Evolutionary conservation across 176 grass and related monocot genomes (phyloP).

Genomic region (Thalia dealbata): DNA sequence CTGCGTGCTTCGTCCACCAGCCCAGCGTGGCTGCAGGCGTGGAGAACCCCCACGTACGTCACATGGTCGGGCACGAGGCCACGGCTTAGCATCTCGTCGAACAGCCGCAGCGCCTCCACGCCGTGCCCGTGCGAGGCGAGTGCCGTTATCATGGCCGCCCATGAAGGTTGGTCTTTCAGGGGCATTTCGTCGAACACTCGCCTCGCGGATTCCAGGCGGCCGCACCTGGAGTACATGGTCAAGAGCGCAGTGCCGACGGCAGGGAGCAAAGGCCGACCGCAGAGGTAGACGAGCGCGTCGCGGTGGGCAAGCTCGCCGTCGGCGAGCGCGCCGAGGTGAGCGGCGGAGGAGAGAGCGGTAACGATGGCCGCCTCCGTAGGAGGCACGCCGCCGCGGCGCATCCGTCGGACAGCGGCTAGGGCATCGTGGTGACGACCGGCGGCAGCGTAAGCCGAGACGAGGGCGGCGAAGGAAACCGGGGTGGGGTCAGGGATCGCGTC

Average conservation of each 20-base stretch:
- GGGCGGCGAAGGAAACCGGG: conserved; percentile 13
- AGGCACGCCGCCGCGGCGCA: not conserved
- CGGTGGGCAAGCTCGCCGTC: conserved; percentile 13
- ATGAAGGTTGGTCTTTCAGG: not conserved
- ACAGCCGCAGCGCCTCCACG: conserved; percentile 11
- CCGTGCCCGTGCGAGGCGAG: conserved; percentile 17
- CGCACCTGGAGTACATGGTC: conserved; percentile 8
- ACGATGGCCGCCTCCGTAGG: conserved; percentile 15
- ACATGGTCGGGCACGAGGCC: conserved; percentile 11
- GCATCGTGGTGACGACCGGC: not conserved
- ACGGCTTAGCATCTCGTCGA: conserved; percentile 13
- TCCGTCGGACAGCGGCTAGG: not conserved
- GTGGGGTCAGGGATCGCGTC: not conserved
- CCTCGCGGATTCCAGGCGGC: not conserved
- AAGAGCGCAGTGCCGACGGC: conserved; percentile 15
- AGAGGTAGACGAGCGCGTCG: not conserved
- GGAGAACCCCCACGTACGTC: conserved; percentile 16
- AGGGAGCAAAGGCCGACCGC: not conserved
- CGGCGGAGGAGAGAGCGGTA: conserved; percentile 13
- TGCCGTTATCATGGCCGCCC: conserved; percentile 13
- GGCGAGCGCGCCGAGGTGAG: conserved; percentile 5
- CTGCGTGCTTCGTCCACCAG: conserved; percentile 14
- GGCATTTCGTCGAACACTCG: conserved; percentile 14
- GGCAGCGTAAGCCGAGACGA: conserved; percentile 3
- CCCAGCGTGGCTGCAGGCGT: conserved; percentile 22